Evolutionary conservation across 768 basidiomycete genomes (phyloP).

Genomic region (Vararia minispora): DNA sequence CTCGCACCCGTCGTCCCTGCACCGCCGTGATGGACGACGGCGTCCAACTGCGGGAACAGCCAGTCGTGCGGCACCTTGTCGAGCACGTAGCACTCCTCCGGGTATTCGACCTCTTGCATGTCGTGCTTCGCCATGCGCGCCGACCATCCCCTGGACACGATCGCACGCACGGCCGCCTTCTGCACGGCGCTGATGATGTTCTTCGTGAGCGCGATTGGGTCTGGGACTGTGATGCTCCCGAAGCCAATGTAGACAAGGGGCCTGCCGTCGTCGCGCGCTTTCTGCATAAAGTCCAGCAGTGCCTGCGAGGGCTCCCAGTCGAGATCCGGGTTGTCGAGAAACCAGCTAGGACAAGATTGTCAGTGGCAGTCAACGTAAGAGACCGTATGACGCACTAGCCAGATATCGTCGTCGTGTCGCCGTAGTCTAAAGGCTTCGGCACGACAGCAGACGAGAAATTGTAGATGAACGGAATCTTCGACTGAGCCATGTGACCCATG

Average conservation of each 20-base stretch:
- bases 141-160: slow-evolving; percentile 62
- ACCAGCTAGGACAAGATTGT: slow-evolving; percentile 36
- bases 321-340: slow-evolving; percentile 49
- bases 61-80: slow-evolving; percentile 62
- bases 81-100: slow-evolving; percentile 42
- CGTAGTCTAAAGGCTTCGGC: slow-evolving; percentile 62
- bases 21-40: slow-evolving; percentile 57
- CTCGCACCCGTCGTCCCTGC: slow-evolving; percentile 64
- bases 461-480: slow-evolving; percentile 54
- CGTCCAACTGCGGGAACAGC: slow-evolving; percentile 51
- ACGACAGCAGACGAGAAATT: slow-evolving; percentile 61
- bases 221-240: slow-evolving; percentile 56
- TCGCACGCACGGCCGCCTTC: slow-evolving; percentile 52
- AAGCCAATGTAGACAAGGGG: slow-evolving; percentile 65
- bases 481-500: slow-evolving; percentile 46
- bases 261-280: slow-evolving; percentile 42
- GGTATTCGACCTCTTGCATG: slow-evolving; percentile 33
- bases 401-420: slow-evolving; percentile 42
- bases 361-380: not conserved
- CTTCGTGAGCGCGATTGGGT: slow-evolving; percentile 41
- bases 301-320: slow-evolving; percentile 42
- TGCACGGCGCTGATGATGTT: slow-evolving; percentile 49
- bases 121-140: slow-evolving; percentile 35
- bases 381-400: slow-evolving; percentile 48
- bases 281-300: slow-evolving; percentile 42